Evolutionary conservation across 768 basidiomycete genomes (phyloP), one percentile per base, ranked within the genome.

Genomic region (Imleria badia): DNA sequence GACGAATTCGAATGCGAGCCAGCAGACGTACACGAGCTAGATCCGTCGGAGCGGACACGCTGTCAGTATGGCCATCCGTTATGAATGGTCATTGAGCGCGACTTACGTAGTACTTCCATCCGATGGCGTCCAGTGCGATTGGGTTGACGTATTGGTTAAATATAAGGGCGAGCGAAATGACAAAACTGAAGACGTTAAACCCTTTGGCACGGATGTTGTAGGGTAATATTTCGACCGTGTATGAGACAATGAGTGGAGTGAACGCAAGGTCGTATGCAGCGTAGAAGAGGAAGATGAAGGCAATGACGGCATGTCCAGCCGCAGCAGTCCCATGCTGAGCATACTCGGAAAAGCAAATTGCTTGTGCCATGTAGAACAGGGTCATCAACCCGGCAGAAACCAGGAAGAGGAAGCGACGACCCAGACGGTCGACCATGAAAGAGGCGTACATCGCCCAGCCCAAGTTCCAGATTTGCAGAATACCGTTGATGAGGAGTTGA

Each of bases 101-200:
- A 72, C 80, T 48, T 51, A 83, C 79, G 68, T 89, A 89, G 77
- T 90, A 91, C 66, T 85, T 89, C 90, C 90, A 91, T 51, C 66
- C 74, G 46, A 91, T 74, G 35, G 66, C 53, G 6, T 77, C 77
- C 40, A 91, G 75, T 33, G 88, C 89, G 67, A 91, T 81, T 34
- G 90, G 91, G 76, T 93, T 93, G 69, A 86, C 83, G 65, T 92
- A 91, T 72, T 91, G 91, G 69, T 92, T 93, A 73, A 95, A 91
- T 70, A 95, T 89, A 61, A 94, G 83, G 7, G 91, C 81, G 51
- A 87, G 60, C 13, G 89, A 90, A 67, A 91, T 82, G 54, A 81
- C 73, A 68, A 94, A 87, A 73, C 83, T 88, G 78, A 93, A 90
- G 51, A 93, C 64, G 60, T 80, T 87, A 76, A 91, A 85, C 50